Percentiles rank a stretch among this genome's conserved stretches.
These are phyloP conservation scores for Penicillium hesseltinei DNA, from an alignment of 2,329 filamentous ascomycete genomes.

Conservation along the genomic window DNA sequence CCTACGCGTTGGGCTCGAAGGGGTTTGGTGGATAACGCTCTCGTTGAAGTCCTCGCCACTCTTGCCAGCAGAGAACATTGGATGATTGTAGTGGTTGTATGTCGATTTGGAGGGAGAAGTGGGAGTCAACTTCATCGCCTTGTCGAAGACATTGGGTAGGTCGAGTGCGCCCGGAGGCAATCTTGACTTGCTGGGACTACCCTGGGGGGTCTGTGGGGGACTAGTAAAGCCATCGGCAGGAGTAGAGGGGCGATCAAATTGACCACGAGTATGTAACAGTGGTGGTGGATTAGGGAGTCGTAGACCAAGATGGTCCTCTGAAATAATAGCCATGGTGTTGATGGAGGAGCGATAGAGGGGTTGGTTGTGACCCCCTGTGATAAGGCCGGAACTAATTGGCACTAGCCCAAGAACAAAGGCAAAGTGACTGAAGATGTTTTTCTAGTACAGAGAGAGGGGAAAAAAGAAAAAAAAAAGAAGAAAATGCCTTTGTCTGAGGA, in stretches of 20 bases:
- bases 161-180: constrained; percentile 50
- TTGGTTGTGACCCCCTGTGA: constrained; percentile 4
- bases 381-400: constrained; percentile 3
- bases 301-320: constrained; percentile 35
- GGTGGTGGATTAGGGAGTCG: constrained; percentile 48
- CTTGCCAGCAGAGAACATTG: constrained; percentile 42
- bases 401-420: constrained; percentile 7
- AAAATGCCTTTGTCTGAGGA: constrained; percentile 1
- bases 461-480: not conserved
- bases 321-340: constrained; percentile 37
- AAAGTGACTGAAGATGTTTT: not conserved
- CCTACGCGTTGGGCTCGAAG: constrained; percentile 46
- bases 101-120: constrained; percentile 45
- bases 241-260: constrained; percentile 49
- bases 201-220: constrained; percentile 49
- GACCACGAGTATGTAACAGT: constrained; percentile 50
- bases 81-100: constrained; percentile 41
- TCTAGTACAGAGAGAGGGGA: not conserved
- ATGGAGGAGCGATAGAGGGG: constrained; percentile 9
- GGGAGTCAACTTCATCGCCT: constrained; percentile 49
- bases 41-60: constrained; percentile 45
- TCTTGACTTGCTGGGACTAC: constrained; percentile 52
- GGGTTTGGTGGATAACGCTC: constrained; percentile 40
- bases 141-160: constrained; percentile 51
- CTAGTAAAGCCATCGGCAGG: constrained; percentile 49